A percentile compares a stretch with the other conserved stretches of the same genome.
These are phyloP conservation scores for Mycena sp. DNA, from an alignment of 1,284 basidiomycete genomes.

Conservation along the genomic window DNA sequence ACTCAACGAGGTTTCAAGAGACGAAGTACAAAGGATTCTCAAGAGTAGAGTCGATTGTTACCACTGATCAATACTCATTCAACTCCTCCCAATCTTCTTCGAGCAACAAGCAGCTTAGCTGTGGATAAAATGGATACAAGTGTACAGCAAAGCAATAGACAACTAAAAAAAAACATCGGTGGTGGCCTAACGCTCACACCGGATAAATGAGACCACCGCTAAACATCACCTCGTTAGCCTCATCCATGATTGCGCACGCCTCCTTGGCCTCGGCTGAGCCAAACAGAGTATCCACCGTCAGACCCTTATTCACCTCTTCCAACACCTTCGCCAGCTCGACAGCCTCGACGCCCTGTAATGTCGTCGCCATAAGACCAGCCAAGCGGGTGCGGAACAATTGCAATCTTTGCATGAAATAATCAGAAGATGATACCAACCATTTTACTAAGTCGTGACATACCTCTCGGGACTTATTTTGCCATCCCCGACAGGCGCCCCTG, in stretches of 20 bases:
- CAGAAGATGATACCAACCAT: conserved; percentile 3
- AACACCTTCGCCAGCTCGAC: conserved; percentile 79
- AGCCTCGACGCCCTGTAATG: conserved; percentile 79
- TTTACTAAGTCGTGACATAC: conserved; percentile 47
- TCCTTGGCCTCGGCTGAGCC: conserved; percentile 82
- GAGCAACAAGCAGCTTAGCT: no score
- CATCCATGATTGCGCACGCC: conserved; percentile 83
- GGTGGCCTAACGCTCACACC: conserved; percentile 18
- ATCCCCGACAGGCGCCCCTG: conserved; percentile 47
- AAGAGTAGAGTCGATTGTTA: conserved; percentile 52
- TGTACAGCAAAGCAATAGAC: conserved; percentile 12
- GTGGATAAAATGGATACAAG: conserved; percentile 22
- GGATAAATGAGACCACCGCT: conserved; percentile 59
- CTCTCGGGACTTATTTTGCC: conserved; percentile 63
- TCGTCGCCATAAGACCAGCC: conserved; percentile 74
- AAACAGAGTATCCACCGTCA: conserved; percentile 77
- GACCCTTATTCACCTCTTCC: conserved; percentile 82
- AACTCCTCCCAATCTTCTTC: no score
- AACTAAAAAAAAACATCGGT: not conserved
- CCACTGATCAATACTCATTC: no score
- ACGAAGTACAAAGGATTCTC: conserved; percentile 62
- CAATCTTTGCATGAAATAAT: conserved; percentile 54
- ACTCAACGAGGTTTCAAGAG: conserved; percentile 58
- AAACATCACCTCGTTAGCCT: conserved; percentile 89
- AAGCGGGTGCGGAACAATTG: conserved; percentile 82